phyloP scores from a whole-genome alignment of 345 rosid species.

The Luvunga scandens region DNA sequence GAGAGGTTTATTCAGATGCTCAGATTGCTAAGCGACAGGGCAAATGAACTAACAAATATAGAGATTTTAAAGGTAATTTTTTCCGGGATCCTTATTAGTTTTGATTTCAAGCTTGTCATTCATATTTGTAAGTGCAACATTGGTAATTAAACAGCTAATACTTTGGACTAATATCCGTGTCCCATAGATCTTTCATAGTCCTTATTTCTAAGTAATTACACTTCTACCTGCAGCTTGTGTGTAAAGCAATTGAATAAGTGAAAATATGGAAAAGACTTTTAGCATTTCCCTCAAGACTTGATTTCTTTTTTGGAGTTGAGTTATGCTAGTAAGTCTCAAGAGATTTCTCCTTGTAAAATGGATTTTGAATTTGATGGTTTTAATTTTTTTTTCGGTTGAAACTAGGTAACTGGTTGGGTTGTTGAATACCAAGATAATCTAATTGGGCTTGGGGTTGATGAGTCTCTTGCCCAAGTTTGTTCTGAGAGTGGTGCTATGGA shows the following conservation, averaged over 20 bases:
- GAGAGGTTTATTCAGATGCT: slow-evolving; percentile 99
- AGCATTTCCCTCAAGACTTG: not conserved
- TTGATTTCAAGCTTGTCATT: slow-evolving; percentile 2
- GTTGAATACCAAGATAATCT: slow-evolving; percentile 97
- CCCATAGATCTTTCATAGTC: not conserved
- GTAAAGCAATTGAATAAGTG: not conserved
- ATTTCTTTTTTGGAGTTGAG: not conserved
- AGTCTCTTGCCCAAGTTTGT: slow-evolving; percentile 97
- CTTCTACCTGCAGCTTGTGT: not conserved
- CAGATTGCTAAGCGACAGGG: slow-evolving; percentile 92
- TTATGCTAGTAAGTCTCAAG: no score
- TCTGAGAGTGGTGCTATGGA: slow-evolving; percentile 99
- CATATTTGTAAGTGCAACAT: not conserved
- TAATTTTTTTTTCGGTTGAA: slow-evolving; percentile 8
- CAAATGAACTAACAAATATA: slow-evolving; percentile 86
- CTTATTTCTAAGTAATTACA: not conserved
- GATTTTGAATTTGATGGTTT: not conserved
- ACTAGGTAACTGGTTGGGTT: slow-evolving; percentile 98
- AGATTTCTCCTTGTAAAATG: not conserved
- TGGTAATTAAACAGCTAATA: slow-evolving; percentile 1
- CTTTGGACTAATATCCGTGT: no score
- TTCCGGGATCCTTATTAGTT: slow-evolving; percentile 2
- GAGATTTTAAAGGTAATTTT: slow-evolving; percentile 87
- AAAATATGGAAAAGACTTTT: not conserved
- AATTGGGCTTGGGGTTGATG: slow-evolving; percentile 98